Evolutionary conservation across 306 rosid species (phyloP).

Genomic region (Cicer bijugum): DNA sequence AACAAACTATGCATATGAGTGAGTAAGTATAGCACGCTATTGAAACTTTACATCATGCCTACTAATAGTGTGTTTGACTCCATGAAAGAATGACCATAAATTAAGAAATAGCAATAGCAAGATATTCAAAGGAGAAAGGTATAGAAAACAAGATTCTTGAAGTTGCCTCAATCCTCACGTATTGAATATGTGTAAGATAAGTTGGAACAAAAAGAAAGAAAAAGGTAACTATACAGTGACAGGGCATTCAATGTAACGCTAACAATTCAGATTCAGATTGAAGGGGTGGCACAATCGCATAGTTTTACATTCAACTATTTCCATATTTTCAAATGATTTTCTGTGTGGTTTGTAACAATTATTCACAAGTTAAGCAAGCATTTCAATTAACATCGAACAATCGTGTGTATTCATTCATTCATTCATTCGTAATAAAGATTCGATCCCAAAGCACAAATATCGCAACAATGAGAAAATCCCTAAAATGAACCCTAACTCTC

Average conservation of each 20-base stretch:
- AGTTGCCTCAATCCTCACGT: constrained; percentile 10
- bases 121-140: no score
- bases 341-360: no score
- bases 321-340: no score
- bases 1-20: neutral
- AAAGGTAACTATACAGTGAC: neutral
- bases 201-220: neutral
- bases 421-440: neutral
- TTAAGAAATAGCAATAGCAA: neutral
- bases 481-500: constrained; percentile 38
- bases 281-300: no score
- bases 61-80: neutral
- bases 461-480: constrained; percentile 39
- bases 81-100: neutral
- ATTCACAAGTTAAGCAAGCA: neutral
- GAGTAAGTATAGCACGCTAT: neutral
- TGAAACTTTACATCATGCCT: neutral
- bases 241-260: no score
- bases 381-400: neutral
- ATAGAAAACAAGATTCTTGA: constrained; percentile 10
- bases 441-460: neutral
- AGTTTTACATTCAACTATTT: no score
- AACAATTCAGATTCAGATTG: no score
- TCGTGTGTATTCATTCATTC: neutral
- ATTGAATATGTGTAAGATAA: neutral